A percentile compares a stretch with the other conserved stretches of the same genome.
phyloP scores from a whole-genome alignment of 108 stramenopile species.

The Cyclostephanos tholiformis region DNA sequence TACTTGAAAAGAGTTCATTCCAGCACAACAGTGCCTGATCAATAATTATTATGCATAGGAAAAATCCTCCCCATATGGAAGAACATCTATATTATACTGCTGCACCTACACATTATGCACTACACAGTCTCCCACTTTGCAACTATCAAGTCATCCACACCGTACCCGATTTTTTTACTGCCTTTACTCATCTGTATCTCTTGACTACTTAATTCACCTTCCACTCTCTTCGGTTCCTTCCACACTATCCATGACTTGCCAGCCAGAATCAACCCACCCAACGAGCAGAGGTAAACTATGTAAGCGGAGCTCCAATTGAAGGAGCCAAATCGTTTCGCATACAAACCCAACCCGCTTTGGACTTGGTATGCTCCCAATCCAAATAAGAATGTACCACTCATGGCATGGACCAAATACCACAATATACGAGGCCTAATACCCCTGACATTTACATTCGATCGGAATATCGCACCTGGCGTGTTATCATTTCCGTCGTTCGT shows the following conservation, averaged over 20 bases:
- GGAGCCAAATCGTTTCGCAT: conserved; percentile 14
- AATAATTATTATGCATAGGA: too few relatives aligned
- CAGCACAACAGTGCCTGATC: too few relatives aligned
- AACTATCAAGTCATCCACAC: neutral
- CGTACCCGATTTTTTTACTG: conserved; percentile 5
- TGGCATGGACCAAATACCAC: conserved; percentile 51
- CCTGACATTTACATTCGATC: conserved; percentile 4
- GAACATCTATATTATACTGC: too few relatives aligned
- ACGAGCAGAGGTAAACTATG: conserved; percentile 6
- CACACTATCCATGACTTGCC: conserved; percentile 17
- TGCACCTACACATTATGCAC: too few relatives aligned
- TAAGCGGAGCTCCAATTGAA: neutral
- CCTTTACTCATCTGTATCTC: conserved; percentile 4
- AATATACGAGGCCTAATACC: conserved; percentile 30
- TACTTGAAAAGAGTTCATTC: too few relatives aligned
- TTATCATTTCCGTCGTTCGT: conserved; percentile 7
- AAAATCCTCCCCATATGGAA: too few relatives aligned
- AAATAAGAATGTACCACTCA: conserved; percentile 24
- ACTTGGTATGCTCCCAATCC: conserved; percentile 53
- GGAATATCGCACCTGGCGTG: neutral
- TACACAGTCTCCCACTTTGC: conserved; percentile 1
- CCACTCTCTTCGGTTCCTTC: conserved; percentile 2
- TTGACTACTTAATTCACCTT: neutral
- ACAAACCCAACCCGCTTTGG: conserved; percentile 47
- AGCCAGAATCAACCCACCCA: neutral